Base-by-base conservation (phyloP, 2,329 filamentous ascomycete genomes). In the Diaporthe sp. region DNA sequence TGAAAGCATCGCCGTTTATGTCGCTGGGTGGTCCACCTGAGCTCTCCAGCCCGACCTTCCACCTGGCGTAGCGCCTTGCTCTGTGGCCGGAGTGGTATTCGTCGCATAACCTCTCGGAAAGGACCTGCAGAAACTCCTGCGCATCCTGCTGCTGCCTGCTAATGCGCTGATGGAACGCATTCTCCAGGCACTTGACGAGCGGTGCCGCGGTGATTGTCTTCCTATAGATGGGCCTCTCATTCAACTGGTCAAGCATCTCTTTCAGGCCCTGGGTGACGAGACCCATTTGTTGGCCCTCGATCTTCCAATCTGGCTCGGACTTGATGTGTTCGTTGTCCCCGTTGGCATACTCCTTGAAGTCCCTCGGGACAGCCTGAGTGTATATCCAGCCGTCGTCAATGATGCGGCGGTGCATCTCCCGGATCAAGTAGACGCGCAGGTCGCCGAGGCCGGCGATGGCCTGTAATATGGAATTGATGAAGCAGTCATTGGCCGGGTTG, bases 101-200 rank as follows among this genome's bases (percentile, higher is more conserved):
- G 81, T 99, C 97, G 81, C 95, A 95, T 74, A 99, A 87, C 71
- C 96, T 90, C 86, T 99, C 96, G 3, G 95, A 94, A 17, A 99
- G 93, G 68, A 98, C 93, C 85, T 99, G 97, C 74, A 99, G 85
- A 78, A 99, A 98, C 83, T 99, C 97, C 82, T 99, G 97, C 15
- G 97, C 97, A 86, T 99, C 97, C 84, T 99, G 97, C 85, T 99
- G 97, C 82, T 97, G 95, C 72, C 96, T 90, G 82, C 94, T 98
- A 80, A 99, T 98, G 80, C 94, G 92, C 81, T 97, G 96, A 74
- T 92, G 92, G 82, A 98, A 99, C 0, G 96, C 95, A 42, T 88
- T 87, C 85, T 99, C 97, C 71, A 99, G 87, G 0, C 94, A 93
- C 77, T 90, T 88, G 58, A 99, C 94, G 82, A 99, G 98, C 0